Evolutionary conservation across 2,329 filamentous ascomycete genomes (phyloP), one percentile per base, ranked within the genome.

Genomic region (Plectosphaerella sp.): DNA sequence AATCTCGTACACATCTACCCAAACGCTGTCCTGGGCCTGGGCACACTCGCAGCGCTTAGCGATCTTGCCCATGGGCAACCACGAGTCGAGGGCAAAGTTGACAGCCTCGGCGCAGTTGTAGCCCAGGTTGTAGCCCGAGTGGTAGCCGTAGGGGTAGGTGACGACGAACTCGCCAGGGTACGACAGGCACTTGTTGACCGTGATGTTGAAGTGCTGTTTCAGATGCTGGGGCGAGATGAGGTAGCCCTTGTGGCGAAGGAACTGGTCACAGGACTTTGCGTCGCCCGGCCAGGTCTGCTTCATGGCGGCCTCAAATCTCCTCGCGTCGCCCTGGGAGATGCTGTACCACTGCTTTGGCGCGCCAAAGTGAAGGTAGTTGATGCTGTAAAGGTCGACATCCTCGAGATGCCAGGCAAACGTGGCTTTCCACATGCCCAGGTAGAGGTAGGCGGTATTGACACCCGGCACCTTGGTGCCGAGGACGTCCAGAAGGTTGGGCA

Each of bases 291-390:
- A 99, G 53, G 96, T 89, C 64, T 80, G 91, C 72, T 88, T 93
- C 94, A 99, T 99, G 42, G 91, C 93, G 37, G 86, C 84, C 70
- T 99, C 94, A 61, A 99, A 99, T 15, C 88, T 87, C 48, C 91
- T 84, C 14, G 93, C 91, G 67, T 99, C 94, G 58, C 89, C 89
- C 68, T 97, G 95, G 1, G 93, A 96, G 59, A 99, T 97, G 70
- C 92, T 97, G 73, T 99, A 99, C 94, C 94, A 99, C 68, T 99
- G 94, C 72, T 99, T 99, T 0, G 94, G 94, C 2, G 94, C 94
- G 51, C 94, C 94, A 67, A 99, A 99, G 65, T 99, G 94, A 54
- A 99, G 91, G 68, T 97, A 99, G 73, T 99, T 99, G 79, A 99
- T 99, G 68, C 92, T 97, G 83, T 99, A 99, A 5, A 99, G 82